Evolutionary conservation across 179 eudicot species (phyloP), one percentile per base, ranked within the genome.

Genomic region (Carnegiea gigantea): DNA sequence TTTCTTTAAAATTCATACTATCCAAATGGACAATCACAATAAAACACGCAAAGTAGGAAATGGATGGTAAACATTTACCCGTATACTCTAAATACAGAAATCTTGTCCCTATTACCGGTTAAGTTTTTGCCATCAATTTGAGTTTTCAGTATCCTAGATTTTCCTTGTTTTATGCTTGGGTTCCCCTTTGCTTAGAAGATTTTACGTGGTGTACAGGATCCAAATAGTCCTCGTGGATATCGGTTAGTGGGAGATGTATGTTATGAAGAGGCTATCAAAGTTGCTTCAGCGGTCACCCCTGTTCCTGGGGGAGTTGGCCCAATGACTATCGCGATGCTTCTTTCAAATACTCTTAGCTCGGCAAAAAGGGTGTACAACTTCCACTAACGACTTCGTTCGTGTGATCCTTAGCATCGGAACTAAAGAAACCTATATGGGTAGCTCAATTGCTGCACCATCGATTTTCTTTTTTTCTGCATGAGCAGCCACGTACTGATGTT

Each of bases 281-380:
- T 96, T 84, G 99, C 99, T 82, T 94, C 99, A 77, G 99, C 99
- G 59, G 82, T 96, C 78, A 96, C 98, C 44, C 99, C 99, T 6
- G 98, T 96, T 60, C 99, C 99, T 9, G 97, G 97, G 70, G 99
- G 99, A 9, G 98, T 96, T n/a, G 99, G 99, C 9, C 98, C 99
- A 48, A 94, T 96, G 98, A 96, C 98, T 30, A 94, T 94, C 1
- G 99, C 98, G 5, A 96, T 96, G 99, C 99, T 96, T 82, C 95
- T 94, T 64, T 90, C 95, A 0, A 96, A 94, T 77, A 94, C 97
- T 2, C 95, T 96, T 38, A 79, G 77, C 76, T 90, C 99, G 0
- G 96, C 97, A 4, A 94, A 96, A 86, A 87, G 97, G 81, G 60
- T 84, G 46, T 86, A 91, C 80, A 83, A 88, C 75, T 90, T 90